A percentile compares a stretch with the other conserved stretches of the same genome.
Conservation (phyloP, 225 moss, liverwort and hornwort genomes). For the Pseudoscleropodium purum region DNA sequence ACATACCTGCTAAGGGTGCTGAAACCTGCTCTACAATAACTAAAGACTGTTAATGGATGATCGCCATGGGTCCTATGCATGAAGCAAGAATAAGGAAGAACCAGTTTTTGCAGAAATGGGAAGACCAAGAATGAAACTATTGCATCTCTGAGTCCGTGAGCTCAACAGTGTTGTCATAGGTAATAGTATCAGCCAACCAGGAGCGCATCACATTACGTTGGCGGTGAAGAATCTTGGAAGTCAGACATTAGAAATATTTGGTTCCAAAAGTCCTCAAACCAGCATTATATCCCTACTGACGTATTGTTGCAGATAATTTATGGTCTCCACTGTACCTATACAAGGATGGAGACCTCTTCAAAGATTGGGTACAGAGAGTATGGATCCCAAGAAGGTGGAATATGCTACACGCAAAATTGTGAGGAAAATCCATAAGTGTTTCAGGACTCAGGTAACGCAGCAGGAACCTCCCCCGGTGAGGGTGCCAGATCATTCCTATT, state of each 20-base stretch:
- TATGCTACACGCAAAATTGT: constrained; percentile 9
- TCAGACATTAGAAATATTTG: background rate
- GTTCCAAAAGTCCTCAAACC: background rate
- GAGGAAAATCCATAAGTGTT: background rate
- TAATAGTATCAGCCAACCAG: background rate
- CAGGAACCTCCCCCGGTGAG: constrained; percentile 81
- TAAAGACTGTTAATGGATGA: background rate
- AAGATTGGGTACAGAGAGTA: background rate
- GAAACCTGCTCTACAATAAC: background rate
- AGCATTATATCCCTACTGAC: background rate
- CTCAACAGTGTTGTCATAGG: background rate
- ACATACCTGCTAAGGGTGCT: background rate
- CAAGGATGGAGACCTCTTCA: background rate
- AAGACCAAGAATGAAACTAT: background rate
- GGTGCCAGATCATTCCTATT: constrained; percentile 85
- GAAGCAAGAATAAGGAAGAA: background rate
- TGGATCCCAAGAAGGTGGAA: background rate
- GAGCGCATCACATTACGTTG: background rate
- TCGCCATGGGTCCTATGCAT: background rate
- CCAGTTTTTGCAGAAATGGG: background rate
- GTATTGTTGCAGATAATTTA: background rate
- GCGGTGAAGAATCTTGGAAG: background rate
- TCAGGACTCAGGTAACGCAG: constrained; percentile 30
- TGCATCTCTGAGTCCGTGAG: background rate
- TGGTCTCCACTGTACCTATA: background rate